These are phyloP conservation scores for Cladophialophora carrionii DNA, from an alignment of 2,329 filamentous ascomycete genomes.

Conservation along the genomic window DNA sequence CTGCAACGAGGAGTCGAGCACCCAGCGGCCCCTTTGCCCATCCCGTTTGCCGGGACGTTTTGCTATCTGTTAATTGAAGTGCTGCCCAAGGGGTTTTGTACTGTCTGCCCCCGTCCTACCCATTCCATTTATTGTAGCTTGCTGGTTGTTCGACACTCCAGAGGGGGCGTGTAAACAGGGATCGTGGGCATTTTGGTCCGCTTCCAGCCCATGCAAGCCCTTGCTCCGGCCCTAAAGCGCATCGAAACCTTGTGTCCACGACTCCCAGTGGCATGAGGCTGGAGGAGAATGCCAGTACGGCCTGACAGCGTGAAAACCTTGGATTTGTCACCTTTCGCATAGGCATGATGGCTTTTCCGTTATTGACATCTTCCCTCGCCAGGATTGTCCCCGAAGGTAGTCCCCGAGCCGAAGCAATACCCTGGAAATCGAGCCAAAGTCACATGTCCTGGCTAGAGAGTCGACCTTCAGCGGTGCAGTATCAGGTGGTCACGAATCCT, in stretches of 20 bases:
- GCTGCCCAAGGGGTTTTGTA: neutral
- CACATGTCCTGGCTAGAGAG: neutral
- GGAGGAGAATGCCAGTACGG: neutral
- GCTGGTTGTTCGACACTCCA: neutral
- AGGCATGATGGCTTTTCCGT: neutral
- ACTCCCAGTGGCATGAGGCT: neutral
- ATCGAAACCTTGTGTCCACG: neutral
- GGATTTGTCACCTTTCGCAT: neutral
- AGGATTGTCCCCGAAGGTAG: neutral
- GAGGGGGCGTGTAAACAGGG: neutral
- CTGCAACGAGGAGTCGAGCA: neutral
- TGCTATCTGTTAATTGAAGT: no score
- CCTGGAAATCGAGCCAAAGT: neutral
- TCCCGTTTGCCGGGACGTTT: no score
- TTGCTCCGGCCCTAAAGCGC: neutral
- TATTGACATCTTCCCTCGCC: neutral
- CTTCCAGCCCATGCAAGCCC: neutral
- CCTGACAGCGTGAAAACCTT: neutral
- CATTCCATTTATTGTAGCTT: neutral
- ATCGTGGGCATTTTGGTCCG: neutral
- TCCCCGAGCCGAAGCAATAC: neutral
- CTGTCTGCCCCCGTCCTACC: neutral
- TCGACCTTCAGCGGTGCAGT: neutral
- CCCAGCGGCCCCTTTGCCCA: no score
- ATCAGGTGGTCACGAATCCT: neutral